Percentiles rank a stretch among this genome's conserved stretches.
These are phyloP conservation scores for Exsudoporus floridanus DNA, from an alignment of 1,284 basidiomycete genomes.

Conservation along the genomic window DNA sequence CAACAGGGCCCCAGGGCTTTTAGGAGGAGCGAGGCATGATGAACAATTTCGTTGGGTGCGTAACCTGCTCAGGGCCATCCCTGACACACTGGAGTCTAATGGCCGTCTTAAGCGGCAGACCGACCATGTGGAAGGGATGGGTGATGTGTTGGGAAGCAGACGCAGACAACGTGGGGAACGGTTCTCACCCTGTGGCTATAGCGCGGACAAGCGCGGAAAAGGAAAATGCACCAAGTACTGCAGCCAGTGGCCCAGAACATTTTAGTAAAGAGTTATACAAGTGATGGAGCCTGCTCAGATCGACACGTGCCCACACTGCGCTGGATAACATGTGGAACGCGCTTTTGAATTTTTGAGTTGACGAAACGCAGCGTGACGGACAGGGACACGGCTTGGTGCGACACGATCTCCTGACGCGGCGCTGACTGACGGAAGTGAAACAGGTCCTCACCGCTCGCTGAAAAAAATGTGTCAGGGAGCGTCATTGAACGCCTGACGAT, in stretches of 20 bases:
- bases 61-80: neutral
- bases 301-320: constrained; percentile 15
- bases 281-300: constrained; percentile 6
- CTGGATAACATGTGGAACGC: neutral
- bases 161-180: constrained; percentile 1
- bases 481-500: neutral
- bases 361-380: neutral
- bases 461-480: neutral
- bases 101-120: neutral
- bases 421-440: neutral
- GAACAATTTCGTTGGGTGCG: neutral
- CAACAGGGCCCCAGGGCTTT: neutral
- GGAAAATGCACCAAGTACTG: constrained; percentile 1
- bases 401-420: neutral
- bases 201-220: neutral
- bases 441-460: constrained; percentile 4
- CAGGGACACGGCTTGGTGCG: constrained; percentile 11
- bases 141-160: neutral
- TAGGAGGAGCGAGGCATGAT: neutral
- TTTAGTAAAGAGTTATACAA: neutral
- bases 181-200: neutral
- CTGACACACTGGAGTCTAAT: neutral
- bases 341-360: constrained; percentile 1
- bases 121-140: neutral
- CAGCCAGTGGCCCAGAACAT: neutral